phyloP scores from a whole-genome alignment of 352 stramenopile genomes.

The Globisporangium echinulatum region DNA sequence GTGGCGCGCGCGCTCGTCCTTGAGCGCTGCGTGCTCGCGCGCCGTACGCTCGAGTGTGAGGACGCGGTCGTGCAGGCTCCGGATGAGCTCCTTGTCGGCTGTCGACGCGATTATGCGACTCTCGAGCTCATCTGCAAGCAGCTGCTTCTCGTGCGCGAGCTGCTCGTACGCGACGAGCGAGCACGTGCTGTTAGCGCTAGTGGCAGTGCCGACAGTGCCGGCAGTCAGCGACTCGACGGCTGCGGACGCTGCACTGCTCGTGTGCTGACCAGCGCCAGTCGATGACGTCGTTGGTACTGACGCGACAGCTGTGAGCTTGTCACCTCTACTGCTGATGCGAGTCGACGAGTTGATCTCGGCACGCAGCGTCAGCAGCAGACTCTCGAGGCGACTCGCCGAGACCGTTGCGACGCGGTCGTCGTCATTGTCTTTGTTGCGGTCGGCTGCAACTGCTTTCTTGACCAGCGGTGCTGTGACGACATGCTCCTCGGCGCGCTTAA shows the following conservation, averaged over 20 bases:
- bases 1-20: slow-evolving; percentile 55
- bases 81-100: slow-evolving; percentile 34
- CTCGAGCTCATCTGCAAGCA: slow-evolving; percentile 21
- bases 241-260: neutral
- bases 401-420: neutral
- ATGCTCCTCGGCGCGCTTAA: slow-evolving; percentile 60
- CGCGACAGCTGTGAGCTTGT: no score
- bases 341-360: slow-evolving; percentile 12
- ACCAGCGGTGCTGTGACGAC: slow-evolving; percentile 18
- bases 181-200: neutral
- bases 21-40: slow-evolving; percentile 47
- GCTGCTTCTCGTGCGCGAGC: slow-evolving; percentile 31
- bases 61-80: slow-evolving; percentile 30
- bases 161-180: slow-evolving; percentile 27
- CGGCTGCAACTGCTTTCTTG: slow-evolving; percentile 5
- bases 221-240: neutral
- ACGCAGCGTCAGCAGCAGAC: slow-evolving; percentile 11
- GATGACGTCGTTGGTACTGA: neutral
- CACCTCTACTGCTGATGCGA: neutral
- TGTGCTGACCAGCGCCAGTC: neutral
- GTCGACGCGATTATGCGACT: slow-evolving; percentile 4
- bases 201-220: neutral
- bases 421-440: neutral
- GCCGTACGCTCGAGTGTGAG: slow-evolving; percentile 35
- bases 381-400: slow-evolving; percentile 3